A percentile compares a stretch with the other conserved stretches of the same genome.
Conservation (phyloP, 345 rosid species). For the Trapa incisa region DNA sequence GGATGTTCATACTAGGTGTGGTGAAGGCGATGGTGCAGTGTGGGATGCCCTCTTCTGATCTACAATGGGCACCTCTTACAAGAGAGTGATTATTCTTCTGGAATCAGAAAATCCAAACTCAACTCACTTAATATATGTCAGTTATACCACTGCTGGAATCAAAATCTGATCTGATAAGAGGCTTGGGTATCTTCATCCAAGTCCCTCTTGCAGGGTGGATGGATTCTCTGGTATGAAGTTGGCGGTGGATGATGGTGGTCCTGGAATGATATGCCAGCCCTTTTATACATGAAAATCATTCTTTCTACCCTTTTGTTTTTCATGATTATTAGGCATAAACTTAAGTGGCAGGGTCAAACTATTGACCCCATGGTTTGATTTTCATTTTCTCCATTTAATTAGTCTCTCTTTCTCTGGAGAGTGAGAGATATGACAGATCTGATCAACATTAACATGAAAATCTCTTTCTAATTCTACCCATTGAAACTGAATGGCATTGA, state of each 20-base stretch:
- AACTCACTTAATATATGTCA: not conserved
- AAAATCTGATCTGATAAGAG: not conserved
- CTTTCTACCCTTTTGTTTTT: not conserved
- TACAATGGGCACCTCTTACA: not conserved
- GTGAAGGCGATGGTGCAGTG: constrained; percentile 83
- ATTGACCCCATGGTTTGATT: not conserved
- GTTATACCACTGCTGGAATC: not conserved
- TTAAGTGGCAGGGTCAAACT: not conserved
- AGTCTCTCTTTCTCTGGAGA: no score
- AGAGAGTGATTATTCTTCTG: not conserved
- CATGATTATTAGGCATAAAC: constrained; percentile 1
- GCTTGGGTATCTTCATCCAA: not conserved
- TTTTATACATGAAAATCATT: not conserved
- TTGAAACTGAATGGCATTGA: no score
- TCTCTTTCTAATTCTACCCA: no score
- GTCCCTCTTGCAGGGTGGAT: not conserved
- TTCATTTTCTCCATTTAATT: not conserved
- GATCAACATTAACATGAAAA: no score
- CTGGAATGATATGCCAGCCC: not conserved
- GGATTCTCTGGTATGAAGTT: not conserved
- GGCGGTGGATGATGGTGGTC: not conserved
- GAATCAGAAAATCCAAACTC: not conserved
- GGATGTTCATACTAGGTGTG: constrained; percentile 67
- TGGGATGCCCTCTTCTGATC: constrained; percentile 55
- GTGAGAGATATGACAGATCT: no score